Evolutionary conservation across 2,329 filamentous ascomycete genomes (phyloP), one percentile per base, ranked within the genome.

Genomic region (Metarhizium anisopliae): DNA sequence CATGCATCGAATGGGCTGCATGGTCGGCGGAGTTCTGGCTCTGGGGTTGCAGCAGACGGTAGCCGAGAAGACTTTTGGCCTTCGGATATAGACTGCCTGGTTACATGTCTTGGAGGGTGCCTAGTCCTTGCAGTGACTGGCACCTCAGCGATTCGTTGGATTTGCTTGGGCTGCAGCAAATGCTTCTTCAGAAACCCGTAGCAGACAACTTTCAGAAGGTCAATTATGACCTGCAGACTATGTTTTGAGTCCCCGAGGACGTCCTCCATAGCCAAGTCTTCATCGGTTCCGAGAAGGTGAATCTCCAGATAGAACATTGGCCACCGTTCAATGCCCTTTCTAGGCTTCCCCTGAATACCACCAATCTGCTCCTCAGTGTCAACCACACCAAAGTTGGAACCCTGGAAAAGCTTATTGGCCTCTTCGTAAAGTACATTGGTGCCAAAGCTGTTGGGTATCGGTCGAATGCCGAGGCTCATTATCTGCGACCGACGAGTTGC

Each of bases 221-320:
- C 81, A n/a, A 64, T 53, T 18, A 74, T 65, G 1, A 60, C 70
- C 30, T 79, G 74, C n/a, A 90, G 59, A 13, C 73, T 73, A 43
- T 72, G 74, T 1, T 74, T 67, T 32, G 74, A 73, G 13, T 78
- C 73, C 53, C 78, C 72, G 2, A 81, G 65, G 13, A 77, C 25
- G 2, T 67, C 60, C 20, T 71, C 66, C 5, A 66, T 55, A 18
- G 70, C 67, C n/a, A 75, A 69, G 2, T 68, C 32, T n/a, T 70
- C 68, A 2, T 63, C 58, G 11, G 56, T 55, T 50, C 50, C 54
- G 25, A 55, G 56, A 43, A 79, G 63, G 2, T 76, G 72, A 40
- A 96, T 80, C 32, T 82, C 82, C n/a, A 97, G 72, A 62, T 85
- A 87, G 64, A 96, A 97, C 85, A 93, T 93, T 0, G 93, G 91